Evolutionary conservation across 106 monocot genomes (phyloP).

Genomic region (Acorus gramineus): DNA sequence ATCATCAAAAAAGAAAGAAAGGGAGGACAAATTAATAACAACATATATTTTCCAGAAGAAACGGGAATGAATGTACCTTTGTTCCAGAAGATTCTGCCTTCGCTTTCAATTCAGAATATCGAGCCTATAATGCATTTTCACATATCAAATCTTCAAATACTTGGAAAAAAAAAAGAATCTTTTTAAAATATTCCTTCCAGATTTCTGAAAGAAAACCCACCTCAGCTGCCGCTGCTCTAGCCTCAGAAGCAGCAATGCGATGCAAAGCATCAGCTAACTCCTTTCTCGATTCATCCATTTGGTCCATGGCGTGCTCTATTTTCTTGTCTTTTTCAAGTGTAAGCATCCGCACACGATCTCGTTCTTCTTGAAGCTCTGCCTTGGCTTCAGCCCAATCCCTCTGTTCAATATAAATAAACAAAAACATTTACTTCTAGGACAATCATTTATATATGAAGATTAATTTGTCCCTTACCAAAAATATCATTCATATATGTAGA

Average conservation of each 20-base stretch:
- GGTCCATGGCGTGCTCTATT: slow-evolving; percentile 37
- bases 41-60: not conserved
- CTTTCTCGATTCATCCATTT: slow-evolving; percentile 70
- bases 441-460: too few species aligned
- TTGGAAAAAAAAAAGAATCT: not conserved
- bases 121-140: slow-evolving; percentile 34
- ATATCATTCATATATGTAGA: too few species aligned
- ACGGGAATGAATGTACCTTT: slow-evolving; percentile 15
- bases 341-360: slow-evolving; percentile 55
- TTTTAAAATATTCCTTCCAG: too few species aligned
- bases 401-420: slow-evolving; percentile 14
- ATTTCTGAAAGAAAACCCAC: slow-evolving; percentile 1
- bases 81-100: slow-evolving; percentile 21
- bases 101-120: slow-evolving; percentile 53
- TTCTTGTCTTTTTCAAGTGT: slow-evolving; percentile 55
- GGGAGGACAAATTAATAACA: too few species aligned
- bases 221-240: slow-evolving; percentile 83
- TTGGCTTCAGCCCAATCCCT: slow-evolving; percentile 87
- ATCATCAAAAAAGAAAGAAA: too few species aligned
- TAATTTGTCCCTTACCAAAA: too few species aligned
- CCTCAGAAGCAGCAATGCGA: slow-evolving; percentile 70
- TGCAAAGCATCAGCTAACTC: slow-evolving; percentile 73
- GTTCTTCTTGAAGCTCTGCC: slow-evolving; percentile 83
- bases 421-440: not conserved
- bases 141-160: not conserved